Evolutionary conservation across 2,329 filamentous ascomycete species (phyloP).

Genomic region (Penicillium sp.): DNA sequence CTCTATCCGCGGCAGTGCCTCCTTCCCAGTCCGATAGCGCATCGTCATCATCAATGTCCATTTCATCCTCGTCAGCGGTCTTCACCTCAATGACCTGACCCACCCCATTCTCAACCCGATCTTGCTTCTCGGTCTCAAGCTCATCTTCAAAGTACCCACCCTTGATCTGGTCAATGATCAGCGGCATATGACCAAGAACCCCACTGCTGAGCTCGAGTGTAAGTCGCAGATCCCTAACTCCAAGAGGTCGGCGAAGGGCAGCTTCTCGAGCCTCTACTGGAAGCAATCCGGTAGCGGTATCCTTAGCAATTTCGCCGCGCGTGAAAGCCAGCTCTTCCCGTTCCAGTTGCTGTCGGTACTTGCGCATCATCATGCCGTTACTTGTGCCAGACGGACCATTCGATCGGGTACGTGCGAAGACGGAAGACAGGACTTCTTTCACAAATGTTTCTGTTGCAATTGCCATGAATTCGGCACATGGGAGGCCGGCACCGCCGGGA

Average conservation of each 20-base stretch:
- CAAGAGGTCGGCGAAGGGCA: conserved; percentile 68
- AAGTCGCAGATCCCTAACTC: conserved; percentile 75
- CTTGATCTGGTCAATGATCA: conserved; percentile 69
- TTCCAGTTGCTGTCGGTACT: conserved; percentile 72
- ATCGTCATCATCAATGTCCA: conserved; percentile 43
- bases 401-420: conserved; percentile 56
- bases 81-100: conserved; percentile 20
- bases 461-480: conserved; percentile 61
- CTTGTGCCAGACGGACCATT: conserved; percentile 65
- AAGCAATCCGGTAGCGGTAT: conserved; percentile 70
- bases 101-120: conserved; percentile 29
- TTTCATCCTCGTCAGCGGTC: conserved; percentile 33
- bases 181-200: conserved; percentile 74
- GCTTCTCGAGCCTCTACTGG: conserved; percentile 79
- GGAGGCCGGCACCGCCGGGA: conserved; percentile 52
- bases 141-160: conserved; percentile 75
- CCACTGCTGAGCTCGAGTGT: conserved; percentile 74
- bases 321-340: conserved; percentile 72
- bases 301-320: conserved; percentile 72
- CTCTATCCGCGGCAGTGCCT: conserved; percentile 34
- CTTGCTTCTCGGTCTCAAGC: conserved; percentile 55
- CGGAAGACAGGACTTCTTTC: conserved; percentile 59
- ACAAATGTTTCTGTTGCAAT: conserved; percentile 64
- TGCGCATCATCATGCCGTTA: conserved; percentile 74
- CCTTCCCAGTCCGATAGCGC: conserved; percentile 41